Evolutionary conservation across 2,329 filamentous ascomycete genomes (phyloP).

Genomic region (Emmonsiellopsis sp.): DNA sequence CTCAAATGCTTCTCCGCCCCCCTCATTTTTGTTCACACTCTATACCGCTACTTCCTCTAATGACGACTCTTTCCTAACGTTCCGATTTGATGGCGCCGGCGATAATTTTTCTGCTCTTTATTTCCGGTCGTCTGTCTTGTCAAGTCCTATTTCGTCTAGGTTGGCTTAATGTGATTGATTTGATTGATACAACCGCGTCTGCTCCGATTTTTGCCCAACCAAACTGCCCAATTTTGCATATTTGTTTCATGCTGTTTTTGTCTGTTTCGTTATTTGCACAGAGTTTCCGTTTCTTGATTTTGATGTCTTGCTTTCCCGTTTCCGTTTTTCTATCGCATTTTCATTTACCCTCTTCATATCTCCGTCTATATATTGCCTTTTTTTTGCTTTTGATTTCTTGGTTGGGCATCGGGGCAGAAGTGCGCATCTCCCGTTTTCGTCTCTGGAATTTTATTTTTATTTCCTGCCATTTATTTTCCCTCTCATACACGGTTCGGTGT

Average conservation of each 20-base stretch:
- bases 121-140: slow-evolving; percentile 5
- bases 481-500: not conserved
- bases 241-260: slow-evolving; percentile 11
- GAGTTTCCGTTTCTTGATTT: slow-evolving; percentile 11
- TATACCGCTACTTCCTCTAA: not conserved
- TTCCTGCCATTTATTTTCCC: not conserved
- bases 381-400: slow-evolving; percentile 11
- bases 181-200: slow-evolving; percentile 43
- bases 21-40: not conserved
- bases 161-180: slow-evolving; percentile 14
- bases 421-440: slow-evolving; percentile 30
- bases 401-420: slow-evolving; percentile 34
- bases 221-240: slow-evolving; percentile 10
- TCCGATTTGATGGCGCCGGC: no score
- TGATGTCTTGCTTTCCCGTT: slow-evolving; percentile 10
- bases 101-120: not conserved
- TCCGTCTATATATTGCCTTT: slow-evolving; percentile 3
- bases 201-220: slow-evolving; percentile 24
- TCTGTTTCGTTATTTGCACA: slow-evolving; percentile 10
- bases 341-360: not conserved
- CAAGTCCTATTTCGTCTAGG: not conserved
- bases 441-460: slow-evolving; percentile 10
- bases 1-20: not conserved
- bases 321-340: slow-evolving; percentile 14
- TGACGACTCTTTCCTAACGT: not conserved